Conservation (phyloP, 805 yeast species). For the Yarrowia sp. region DNA sequence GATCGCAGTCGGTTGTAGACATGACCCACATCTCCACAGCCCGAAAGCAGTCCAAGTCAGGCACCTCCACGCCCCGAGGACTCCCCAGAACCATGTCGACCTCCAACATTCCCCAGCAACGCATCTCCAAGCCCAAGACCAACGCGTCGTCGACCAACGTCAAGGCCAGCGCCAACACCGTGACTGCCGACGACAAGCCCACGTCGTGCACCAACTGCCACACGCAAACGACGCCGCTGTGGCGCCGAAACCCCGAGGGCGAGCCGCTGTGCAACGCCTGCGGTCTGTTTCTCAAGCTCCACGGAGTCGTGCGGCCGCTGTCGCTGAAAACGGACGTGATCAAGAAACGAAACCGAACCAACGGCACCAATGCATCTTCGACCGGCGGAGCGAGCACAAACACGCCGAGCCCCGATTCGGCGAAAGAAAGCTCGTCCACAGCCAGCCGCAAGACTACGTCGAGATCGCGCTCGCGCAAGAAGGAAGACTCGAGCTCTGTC, state of each 20-base stretch:
- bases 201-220: conserved; percentile 82
- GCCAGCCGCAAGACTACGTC: not conserved
- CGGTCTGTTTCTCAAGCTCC: conserved; percentile 88
- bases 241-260: conserved; percentile 94
- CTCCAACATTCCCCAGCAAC: conserved; percentile 28
- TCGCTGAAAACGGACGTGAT: conserved; percentile 91
- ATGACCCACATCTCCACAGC: conserved; percentile 12
- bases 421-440: not conserved
- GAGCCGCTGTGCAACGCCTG: conserved; percentile 96
- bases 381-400: not conserved
- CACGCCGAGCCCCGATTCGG: conserved; percentile 15
- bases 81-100: conserved; percentile 25
- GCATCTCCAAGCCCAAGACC: conserved; percentile 20
- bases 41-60: conserved; percentile 16
- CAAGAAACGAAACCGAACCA: conserved; percentile 78
- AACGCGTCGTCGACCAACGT: not conserved
- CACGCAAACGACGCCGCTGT: conserved; percentile 89
- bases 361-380: conserved; percentile 10
- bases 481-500: conserved; percentile 10
- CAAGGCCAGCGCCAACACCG: not conserved
- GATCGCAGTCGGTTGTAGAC: conserved; percentile 28
- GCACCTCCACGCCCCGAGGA: conserved; percentile 15
- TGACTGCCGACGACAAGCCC: conserved; percentile 19
- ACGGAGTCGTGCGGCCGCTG: conserved; percentile 93
- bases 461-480: conserved; percentile 6